Conservation (phyloP, 352 stramenopile genomes). For the Phytophthora tentaculata region DNA sequence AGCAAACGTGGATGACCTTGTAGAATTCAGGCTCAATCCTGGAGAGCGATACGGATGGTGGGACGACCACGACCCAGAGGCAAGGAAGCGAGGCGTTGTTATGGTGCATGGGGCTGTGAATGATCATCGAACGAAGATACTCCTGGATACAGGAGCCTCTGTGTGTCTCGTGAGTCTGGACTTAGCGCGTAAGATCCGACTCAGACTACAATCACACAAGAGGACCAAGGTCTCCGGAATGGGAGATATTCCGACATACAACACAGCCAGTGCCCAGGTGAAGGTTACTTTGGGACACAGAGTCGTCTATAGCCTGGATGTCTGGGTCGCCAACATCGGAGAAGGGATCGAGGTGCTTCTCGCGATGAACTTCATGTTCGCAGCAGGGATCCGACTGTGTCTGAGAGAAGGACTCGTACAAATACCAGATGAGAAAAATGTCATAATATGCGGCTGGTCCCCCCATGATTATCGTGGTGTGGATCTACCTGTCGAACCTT, state of each 20-base stretch:
- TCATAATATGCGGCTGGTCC: not conserved
- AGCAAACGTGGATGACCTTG: not conserved
- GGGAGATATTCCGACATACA: slow-evolving; percentile 28
- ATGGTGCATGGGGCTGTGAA: slow-evolving; percentile 24
- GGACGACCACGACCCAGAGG: not conserved
- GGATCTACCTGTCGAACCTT: not conserved
- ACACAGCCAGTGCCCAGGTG: slow-evolving; percentile 4
- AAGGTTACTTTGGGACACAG: slow-evolving; percentile 35
- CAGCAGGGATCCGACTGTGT: not conserved
- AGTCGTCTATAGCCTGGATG: slow-evolving; percentile 21
- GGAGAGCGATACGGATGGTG: slow-evolving; percentile 20
- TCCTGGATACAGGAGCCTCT: slow-evolving; percentile 26
- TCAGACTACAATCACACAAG: slow-evolving; percentile 4
- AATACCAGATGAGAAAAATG: not conserved
- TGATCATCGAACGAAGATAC: slow-evolving; percentile 5
- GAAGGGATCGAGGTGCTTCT: slow-evolving; percentile 12
- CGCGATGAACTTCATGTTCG: slow-evolving; percentile 1
- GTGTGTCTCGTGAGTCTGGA: slow-evolving; percentile 33
- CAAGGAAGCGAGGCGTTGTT: not conserved
- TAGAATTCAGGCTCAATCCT: too few relatives aligned
- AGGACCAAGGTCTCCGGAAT: slow-evolving; percentile 7
- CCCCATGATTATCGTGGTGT: not conserved
- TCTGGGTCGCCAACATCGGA: slow-evolving; percentile 33
- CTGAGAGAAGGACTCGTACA: not conserved
- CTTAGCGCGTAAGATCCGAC: slow-evolving; percentile 21